These are phyloP conservation scores for Gypsophila paniculata DNA, from an alignment of 179 eudicot genomes.

Conservation along the genomic window DNA sequence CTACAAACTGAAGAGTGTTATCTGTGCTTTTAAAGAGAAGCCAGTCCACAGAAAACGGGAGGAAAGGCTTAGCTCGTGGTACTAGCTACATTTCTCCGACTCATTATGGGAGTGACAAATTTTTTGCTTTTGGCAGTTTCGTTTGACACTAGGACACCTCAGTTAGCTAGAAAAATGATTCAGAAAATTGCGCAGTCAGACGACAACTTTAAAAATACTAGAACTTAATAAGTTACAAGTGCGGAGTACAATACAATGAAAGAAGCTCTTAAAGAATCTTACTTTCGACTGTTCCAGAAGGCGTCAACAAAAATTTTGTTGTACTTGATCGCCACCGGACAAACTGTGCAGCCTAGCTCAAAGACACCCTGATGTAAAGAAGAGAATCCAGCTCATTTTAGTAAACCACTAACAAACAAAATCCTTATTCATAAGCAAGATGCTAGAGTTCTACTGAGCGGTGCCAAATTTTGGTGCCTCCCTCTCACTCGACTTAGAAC, in stretches of 20 bases:
- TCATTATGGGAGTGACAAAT: neutral
- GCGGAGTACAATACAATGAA: constrained; percentile 8
- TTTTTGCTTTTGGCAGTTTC: too few relatives aligned
- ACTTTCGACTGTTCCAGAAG: constrained; percentile 96
- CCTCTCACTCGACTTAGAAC: neutral
- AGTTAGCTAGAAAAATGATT: neutral
- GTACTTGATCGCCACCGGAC: constrained; percentile 97
- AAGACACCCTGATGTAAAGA: constrained; percentile 68
- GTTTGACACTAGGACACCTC: neutral
- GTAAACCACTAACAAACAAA: neutral
- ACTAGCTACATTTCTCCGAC: too few relatives aligned
- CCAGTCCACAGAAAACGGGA: neutral
- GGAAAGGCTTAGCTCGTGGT: neutral
- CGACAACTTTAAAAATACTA: neutral
- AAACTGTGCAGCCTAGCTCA: constrained; percentile 91
- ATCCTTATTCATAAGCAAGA: neutral
- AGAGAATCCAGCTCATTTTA: constrained; percentile 9
- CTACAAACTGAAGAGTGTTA: neutral
- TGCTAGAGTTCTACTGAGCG: neutral
- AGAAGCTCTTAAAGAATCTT: constrained; percentile 31
- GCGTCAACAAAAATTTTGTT: constrained; percentile 97
- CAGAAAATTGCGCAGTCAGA: neutral
- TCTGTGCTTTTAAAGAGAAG: neutral
- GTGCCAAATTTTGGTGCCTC: too few relatives aligned
- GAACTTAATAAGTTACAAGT: too few relatives aligned